Percentiles rank a stretch among this genome's conserved stretches.
phyloP scores from a whole-genome alignment of 345 rosid species.

The Luvunga scandens region DNA sequence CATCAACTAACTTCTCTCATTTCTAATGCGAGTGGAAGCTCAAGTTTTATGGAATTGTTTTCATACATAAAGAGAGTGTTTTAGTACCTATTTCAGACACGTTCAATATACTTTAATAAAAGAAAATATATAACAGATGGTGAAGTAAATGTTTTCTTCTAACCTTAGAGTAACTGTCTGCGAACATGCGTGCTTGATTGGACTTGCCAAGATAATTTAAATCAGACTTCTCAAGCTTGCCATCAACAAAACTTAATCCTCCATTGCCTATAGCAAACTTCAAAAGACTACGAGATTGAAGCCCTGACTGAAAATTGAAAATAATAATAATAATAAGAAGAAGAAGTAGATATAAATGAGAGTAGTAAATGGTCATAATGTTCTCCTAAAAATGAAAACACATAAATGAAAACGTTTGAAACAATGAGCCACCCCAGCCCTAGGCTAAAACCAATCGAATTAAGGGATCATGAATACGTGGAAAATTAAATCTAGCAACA shows the following conservation, averaged over 20 bases:
- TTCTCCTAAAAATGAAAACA: background rate
- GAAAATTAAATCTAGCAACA: background rate
- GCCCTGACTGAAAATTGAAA: slow-evolving; percentile 49
- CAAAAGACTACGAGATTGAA: slow-evolving; percentile 58
- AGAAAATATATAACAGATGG: background rate
- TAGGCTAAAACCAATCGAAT: background rate
- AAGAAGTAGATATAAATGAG: background rate
- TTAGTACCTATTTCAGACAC: background rate
- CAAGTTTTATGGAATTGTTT: background rate
- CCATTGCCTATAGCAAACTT: slow-evolving; percentile 73
- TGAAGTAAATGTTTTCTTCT: slow-evolving; percentile 10
- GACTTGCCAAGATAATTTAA: slow-evolving; percentile 61
- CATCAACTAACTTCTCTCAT: too few species aligned
- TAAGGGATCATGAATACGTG: background rate
- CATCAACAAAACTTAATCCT: slow-evolving; percentile 74
- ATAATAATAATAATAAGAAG: background rate
- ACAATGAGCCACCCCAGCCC: background rate
- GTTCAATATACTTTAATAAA: background rate
- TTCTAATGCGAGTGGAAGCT: background rate
- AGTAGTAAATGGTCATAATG: background rate
- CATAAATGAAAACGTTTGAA: background rate
- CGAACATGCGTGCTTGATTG: slow-evolving; percentile 77
- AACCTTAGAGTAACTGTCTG: slow-evolving; percentile 98
- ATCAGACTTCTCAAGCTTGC: slow-evolving; percentile 80
- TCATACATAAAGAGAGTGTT: background rate